Percentiles rank a stretch among this genome's conserved stretches.
Conservation (phyloP, 2,329 filamentous ascomycete species). For the Colletotrichum lindemuthianum region DNA sequence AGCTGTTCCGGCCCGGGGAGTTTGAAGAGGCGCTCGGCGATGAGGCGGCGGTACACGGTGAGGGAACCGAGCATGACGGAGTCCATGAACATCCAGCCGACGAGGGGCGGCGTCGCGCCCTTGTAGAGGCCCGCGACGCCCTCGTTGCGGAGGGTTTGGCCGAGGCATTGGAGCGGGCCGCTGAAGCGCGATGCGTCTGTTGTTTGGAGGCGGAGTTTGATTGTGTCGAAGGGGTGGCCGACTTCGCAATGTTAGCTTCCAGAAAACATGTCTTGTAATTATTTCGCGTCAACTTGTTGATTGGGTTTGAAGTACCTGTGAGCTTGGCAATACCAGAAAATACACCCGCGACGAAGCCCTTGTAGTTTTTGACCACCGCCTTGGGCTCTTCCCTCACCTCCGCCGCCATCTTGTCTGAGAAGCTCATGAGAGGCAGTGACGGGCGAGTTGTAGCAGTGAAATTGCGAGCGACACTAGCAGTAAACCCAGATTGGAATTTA, state of each 20-base stretch:
- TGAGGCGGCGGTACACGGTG: conserved; percentile 85
- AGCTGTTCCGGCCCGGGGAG: conserved; percentile 54
- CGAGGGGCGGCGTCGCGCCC: conserved; percentile 87
- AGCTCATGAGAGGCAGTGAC: neutral
- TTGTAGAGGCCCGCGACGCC: conserved; percentile 91
- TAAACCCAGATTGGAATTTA: neutral
- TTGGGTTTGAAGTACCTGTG: conserved; percentile 58
- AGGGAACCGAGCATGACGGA: conserved; percentile 88
- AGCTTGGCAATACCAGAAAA: conserved; percentile 95
- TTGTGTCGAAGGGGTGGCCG: conserved; percentile 87
- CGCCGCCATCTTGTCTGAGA: conserved; percentile 26
- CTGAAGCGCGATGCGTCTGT: conserved; percentile 80
- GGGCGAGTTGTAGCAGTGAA: conserved; percentile 7
- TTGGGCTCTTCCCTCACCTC: conserved; percentile 46
- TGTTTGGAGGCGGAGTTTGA: conserved; percentile 96
- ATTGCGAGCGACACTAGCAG: conserved; percentile 4
- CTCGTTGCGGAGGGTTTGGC: conserved; percentile 87
- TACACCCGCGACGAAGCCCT: conserved; percentile 96
- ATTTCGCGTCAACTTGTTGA: neutral
- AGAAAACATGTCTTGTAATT: neutral
- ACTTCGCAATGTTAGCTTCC: conserved; percentile 49
- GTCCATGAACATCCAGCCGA: conserved; percentile 99
- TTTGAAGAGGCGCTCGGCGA: conserved; percentile 83
- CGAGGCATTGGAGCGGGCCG: conserved; percentile 85
- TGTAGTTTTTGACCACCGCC: conserved; percentile 71